Percentiles rank a stretch among this genome's conserved stretches.
Evolutionary conservation across 1,284 basidiomycete genomes (phyloP).

Genomic region (Sporisorium scitamineum): DNA sequence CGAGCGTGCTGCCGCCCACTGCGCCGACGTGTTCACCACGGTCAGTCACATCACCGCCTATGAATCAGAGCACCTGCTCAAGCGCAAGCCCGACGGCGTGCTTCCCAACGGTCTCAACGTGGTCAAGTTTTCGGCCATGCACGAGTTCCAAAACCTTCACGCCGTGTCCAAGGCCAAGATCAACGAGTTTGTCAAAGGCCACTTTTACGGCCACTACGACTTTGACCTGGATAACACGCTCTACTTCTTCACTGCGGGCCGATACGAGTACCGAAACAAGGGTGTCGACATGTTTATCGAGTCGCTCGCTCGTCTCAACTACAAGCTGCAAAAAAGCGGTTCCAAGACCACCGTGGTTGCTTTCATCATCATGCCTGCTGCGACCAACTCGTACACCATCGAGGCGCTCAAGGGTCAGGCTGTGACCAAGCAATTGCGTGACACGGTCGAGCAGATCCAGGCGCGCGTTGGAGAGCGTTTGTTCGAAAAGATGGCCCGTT

Average conservation of each 20-base stretch:
- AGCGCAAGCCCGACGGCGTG: slow-evolving; percentile 96
- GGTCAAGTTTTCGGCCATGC: slow-evolving; percentile 93
- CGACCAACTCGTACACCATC: slow-evolving; percentile 95
- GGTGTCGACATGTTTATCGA: slow-evolving; percentile 99
- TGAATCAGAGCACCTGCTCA: slow-evolving; percentile 93
- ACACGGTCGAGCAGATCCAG: slow-evolving; percentile 91
- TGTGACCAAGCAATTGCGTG: slow-evolving; percentile 93
- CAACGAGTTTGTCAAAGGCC: slow-evolving; percentile 95
- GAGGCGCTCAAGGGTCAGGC: slow-evolving; percentile 98
- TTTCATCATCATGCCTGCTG: slow-evolving; percentile 98
- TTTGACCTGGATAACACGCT: slow-evolving; percentile 95
- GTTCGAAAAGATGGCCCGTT: slow-evolving; percentile 92
- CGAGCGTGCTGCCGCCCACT: slow-evolving; percentile 92
- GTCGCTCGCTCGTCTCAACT: slow-evolving; percentile 82
- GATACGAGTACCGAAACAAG: slow-evolving; percentile 99
- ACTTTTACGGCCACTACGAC: slow-evolving; percentile 97
- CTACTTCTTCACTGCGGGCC: slow-evolving; percentile 98
- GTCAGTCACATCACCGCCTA: slow-evolving; percentile 94
- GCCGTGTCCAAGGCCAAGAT: slow-evolving; percentile 93
- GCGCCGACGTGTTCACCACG: slow-evolving; percentile 97
- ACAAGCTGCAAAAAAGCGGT: slow-evolving; percentile 82
- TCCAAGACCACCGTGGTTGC: slow-evolving; percentile 90
- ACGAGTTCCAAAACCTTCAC: slow-evolving; percentile 97
- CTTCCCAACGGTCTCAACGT: slow-evolving; percentile 97
- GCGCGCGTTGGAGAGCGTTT: slow-evolving; percentile 88